phyloP scores from a whole-genome alignment of 768 basidiomycete genomes.

The Cantharellus anzutake region DNA sequence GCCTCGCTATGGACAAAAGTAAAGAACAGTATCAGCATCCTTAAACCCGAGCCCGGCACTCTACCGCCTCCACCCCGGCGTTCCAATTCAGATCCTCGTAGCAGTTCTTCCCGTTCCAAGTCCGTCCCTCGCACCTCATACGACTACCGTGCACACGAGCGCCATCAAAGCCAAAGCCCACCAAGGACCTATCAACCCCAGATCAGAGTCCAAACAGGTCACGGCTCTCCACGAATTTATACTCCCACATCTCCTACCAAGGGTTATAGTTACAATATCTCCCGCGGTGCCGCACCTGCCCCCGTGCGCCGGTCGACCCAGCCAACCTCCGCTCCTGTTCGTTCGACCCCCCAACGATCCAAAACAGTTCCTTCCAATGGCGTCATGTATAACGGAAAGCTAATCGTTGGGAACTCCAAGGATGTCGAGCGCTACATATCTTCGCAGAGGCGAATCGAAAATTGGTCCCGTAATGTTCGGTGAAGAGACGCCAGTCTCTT shows the following conservation, averaged over 20 bases:
- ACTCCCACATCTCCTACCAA: neutral
- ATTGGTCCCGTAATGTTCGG: neutral
- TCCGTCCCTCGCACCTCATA: neutral
- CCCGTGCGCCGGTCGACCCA: neutral
- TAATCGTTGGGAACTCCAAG: neutral
- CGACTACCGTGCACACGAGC: neutral
- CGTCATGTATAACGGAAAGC: slow-evolving; percentile 1
- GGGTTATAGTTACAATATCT: neutral
- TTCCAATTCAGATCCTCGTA: neutral
- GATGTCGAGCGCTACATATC: neutral
- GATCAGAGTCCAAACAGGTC: no score
- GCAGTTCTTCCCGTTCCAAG: neutral
- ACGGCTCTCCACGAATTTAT: neutral
- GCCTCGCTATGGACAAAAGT: neutral
- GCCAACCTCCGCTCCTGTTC: neutral
- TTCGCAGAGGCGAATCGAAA: neutral
- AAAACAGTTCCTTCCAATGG: neutral
- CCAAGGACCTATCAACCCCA: neutral
- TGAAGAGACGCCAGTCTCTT: neutral
- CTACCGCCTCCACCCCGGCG: neutral
- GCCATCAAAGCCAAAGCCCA: neutral
- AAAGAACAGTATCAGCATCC: neutral
- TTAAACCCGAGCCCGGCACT: neutral
- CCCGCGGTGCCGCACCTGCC: neutral
- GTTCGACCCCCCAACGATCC: neutral